phyloP scores from a whole-genome alignment of 257 asterid species.

The Dorcoceras hygrometricum region DNA sequence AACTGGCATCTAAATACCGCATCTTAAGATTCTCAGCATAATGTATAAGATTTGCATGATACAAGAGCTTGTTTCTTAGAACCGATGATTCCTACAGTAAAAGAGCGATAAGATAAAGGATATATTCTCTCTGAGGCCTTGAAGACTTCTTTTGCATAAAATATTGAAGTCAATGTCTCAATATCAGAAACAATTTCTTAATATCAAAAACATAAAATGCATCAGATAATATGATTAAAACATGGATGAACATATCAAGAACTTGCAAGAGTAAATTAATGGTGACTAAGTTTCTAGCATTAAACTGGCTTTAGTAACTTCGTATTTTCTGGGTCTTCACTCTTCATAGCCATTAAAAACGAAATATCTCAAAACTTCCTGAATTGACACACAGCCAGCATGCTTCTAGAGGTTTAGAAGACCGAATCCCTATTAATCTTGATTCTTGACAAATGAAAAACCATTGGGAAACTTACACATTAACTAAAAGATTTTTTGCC shows the following conservation, averaged over 20 bases:
- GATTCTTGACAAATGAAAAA: neutral
- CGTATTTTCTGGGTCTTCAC: neutral
- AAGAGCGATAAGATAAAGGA: conserved; percentile 14
- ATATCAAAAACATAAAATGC: neutral
- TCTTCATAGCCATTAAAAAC: conserved; percentile 11
- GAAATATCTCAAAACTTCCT: conserved; percentile 9
- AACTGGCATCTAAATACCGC: conserved; percentile 52
- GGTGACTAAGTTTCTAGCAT: neutral
- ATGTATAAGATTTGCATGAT: conserved; percentile 63
- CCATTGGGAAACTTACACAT: neutral
- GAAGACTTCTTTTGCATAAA: conserved; percentile 5
- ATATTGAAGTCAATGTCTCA: conserved; percentile 17
- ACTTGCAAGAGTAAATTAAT: neutral
- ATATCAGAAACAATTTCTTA: too few relatives aligned
- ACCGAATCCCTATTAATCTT: neutral
- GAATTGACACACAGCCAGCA: conserved; percentile 1
- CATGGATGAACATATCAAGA: conserved; percentile 13
- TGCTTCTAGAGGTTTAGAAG: conserved; percentile 1
- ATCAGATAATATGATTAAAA: conserved; percentile 2
- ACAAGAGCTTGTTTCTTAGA: conserved; percentile 71
- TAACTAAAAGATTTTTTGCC: neutral
- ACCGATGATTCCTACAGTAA: conserved; percentile 73
- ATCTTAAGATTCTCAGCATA: conserved; percentile 69
- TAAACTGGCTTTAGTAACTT: neutral
- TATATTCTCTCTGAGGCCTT: neutral